phyloP scores from a whole-genome alignment of 1,139 yeast species.

The Debaryomyces udenii region DNA sequence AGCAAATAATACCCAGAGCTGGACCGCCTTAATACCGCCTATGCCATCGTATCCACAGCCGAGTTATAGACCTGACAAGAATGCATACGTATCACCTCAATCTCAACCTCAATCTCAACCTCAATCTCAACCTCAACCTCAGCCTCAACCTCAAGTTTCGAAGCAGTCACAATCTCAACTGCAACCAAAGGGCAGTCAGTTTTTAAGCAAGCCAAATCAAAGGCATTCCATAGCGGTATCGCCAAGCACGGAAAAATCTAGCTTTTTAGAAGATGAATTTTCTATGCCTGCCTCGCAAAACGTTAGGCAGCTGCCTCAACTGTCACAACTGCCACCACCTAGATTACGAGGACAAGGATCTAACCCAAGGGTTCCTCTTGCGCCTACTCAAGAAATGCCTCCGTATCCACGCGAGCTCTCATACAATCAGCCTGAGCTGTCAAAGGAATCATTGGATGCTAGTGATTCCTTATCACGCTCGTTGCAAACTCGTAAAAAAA shows the following conservation, averaged over 20 bases:
- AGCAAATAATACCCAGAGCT: slow-evolving; percentile 13
- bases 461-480: slow-evolving; percentile 5
- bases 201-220: slow-evolving; percentile 14
- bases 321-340: slow-evolving; percentile 4
- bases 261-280: not conserved
- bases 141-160: not conserved
- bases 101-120: slow-evolving; percentile 2
- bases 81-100: slow-evolving; percentile 2
- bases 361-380: slow-evolving; percentile 2
- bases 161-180: not conserved
- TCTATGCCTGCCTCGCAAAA: not conserved
- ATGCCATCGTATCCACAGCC: slow-evolving; percentile 18
- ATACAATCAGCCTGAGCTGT: not conserved
- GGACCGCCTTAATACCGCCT: slow-evolving; percentile 23
- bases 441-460: slow-evolving; percentile 4
- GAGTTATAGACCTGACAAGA: slow-evolving; percentile 9
- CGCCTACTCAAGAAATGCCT: slow-evolving; percentile 9
- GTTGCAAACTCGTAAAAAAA: slow-evolving; percentile 12
- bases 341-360: slow-evolving; percentile 1
- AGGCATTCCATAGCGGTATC: slow-evolving; percentile 21
- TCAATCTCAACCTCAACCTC: not conserved
- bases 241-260: slow-evolving; percentile 12
- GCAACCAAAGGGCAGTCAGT: not conserved
- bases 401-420: slow-evolving; percentile 2
- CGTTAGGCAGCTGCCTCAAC: not conserved